Base-by-base conservation (phyloP, 305 asterid species). In the Salvia sclarea region DNA sequence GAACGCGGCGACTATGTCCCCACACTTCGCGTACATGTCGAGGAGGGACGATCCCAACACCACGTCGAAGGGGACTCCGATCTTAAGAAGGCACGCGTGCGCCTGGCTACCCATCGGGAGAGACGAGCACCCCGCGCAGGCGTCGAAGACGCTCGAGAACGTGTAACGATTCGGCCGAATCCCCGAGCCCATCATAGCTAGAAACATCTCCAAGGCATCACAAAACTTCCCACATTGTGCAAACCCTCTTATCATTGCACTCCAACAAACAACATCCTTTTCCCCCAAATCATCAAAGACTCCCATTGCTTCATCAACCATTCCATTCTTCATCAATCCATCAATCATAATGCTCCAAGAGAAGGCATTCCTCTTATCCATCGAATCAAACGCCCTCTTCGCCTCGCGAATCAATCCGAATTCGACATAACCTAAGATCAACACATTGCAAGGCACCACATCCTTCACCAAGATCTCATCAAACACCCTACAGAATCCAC, bases 11-110 rank as follows among this genome's bases (percentile, higher is more conserved):
- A 77, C 81, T 41, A 92, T 77, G 25, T 84, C 85, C 8, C 98
- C 96, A 67, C 98, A 86, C 78, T 89, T 92, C 3, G 90, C 96
- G 8, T 92, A 92, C 98, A 92, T 92, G 64, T 92, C 95, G 12
- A 89, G 79, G 24, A 92, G 90, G 53, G 96, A 79, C 47, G 98
- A 84, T 1, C 79, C 79, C 8, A 87, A 52, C 41, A 89, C 69
- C 57, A 92, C 95, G 56, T 92, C 95, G 11, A 83, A 75, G 30
- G 84, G 89, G 54, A 81, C 73, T 6, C 95, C 92, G 4, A 77
- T 41, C 82, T 92, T 92, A 62, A 81, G 47, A 44, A 92, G 62
- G 35, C 86, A 84, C 0, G 85, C 57, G 59, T 92, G 96, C 25
- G 83, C 77, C 75, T 87, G 95, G 64, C 60, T 78, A 18, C 98